A percentile compares a stretch with the other conserved stretches of the same genome.
These are phyloP conservation scores for Silene conica DNA, from an alignment of 148 eudicot genomes.

Conservation along the genomic window DNA sequence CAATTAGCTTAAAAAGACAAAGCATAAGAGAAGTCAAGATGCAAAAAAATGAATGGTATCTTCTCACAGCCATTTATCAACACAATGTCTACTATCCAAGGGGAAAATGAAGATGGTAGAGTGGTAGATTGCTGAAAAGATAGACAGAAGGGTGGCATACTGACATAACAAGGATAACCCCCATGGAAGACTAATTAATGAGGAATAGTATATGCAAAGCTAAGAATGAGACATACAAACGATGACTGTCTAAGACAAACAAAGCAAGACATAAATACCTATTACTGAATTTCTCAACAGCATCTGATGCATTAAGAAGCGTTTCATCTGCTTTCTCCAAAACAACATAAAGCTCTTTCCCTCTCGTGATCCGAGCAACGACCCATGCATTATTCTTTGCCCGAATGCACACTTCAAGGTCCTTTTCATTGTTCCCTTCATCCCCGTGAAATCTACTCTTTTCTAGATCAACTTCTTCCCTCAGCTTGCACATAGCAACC, in stretches of 20 bases:
- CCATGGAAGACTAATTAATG: too few species aligned
- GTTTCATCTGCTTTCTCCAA: slow-evolving; percentile 91
- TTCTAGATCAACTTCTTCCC: slow-evolving; percentile 85
- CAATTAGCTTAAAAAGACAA: too few species aligned
- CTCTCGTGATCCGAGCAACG: slow-evolving; percentile 69
- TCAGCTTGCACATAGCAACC: slow-evolving; percentile 68
- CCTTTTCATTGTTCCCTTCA: slow-evolving; percentile 52
- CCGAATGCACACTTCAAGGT: slow-evolving; percentile 74
- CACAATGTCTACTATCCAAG: background rate
- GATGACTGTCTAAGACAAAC: too few species aligned
- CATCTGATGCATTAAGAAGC: slow-evolving; percentile 90
- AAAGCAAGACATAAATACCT: slow-evolving; percentile 36
- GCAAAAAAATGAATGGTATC: too few species aligned
- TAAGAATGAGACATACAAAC: too few species aligned
- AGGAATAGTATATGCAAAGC: too few species aligned
- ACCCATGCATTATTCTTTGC: slow-evolving; percentile 96
- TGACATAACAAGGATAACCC: too few species aligned
- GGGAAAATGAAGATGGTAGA: background rate
- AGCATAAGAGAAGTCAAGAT: too few species aligned
- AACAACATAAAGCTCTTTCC: slow-evolving; percentile 89
- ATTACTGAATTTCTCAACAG: slow-evolving; percentile 83
- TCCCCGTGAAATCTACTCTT: slow-evolving; percentile 60
- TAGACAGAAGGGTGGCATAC: too few species aligned
- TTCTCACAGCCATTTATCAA: background rate
- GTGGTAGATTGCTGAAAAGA: background rate